Percentiles rank a stretch among this genome's conserved stretches.
These are phyloP conservation scores for Rhodosporidiobolus sp. DNA, from an alignment of 768 basidiomycete species.

Conservation along the genomic window DNA sequence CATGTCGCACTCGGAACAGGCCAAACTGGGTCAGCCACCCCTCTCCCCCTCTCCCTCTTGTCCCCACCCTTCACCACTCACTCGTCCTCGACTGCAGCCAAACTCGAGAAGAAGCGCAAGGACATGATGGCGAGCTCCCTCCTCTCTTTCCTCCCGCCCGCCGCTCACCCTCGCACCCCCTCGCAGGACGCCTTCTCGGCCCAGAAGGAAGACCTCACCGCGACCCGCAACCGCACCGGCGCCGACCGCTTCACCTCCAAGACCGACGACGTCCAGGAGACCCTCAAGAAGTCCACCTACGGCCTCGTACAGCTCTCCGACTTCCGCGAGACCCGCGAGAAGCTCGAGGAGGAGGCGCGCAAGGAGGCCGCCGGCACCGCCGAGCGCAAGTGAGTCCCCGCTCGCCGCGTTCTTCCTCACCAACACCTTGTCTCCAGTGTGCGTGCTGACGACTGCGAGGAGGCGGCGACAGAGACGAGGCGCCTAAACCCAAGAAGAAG, in stretches of 20 bases:
- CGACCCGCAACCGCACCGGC: slow-evolving; percentile 46
- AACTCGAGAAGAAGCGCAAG: slow-evolving; percentile 42
- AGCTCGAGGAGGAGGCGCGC: slow-evolving; percentile 38
- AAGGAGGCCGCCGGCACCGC: slow-evolving; percentile 79
- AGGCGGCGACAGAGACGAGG: slow-evolving; percentile 34
- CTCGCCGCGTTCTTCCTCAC: not conserved
- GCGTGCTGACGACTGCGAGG: slow-evolving; percentile 10
- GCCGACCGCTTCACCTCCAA: slow-evolving; percentile 87
- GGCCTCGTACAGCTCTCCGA: slow-evolving; percentile 72
- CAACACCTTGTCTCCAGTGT: not conserved
- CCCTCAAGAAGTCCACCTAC: slow-evolving; percentile 82
- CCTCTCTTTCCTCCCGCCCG: not conserved
- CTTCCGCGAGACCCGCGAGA: slow-evolving; percentile 39
- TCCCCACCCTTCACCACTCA: not conserved
- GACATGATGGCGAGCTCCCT: slow-evolving; percentile 32
- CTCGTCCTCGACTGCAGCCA: slow-evolving; percentile 1
- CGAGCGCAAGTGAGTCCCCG: slow-evolving; percentile 74
- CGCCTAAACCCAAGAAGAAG: slow-evolving; percentile 63
- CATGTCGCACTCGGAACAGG: slow-evolving; percentile 23
- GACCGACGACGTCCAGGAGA: slow-evolving; percentile 91
- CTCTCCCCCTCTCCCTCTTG: not conserved
- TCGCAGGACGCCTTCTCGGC: slow-evolving; percentile 37
- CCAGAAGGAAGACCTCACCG: slow-evolving; percentile 30
- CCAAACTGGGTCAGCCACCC: slow-evolving; percentile 20
- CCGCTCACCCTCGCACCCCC: not conserved